Percentiles rank a stretch among this genome's conserved stretches.
Conservation (phyloP, 2,329 filamentous ascomycete species). For the Thyridium curvatum region DNA sequence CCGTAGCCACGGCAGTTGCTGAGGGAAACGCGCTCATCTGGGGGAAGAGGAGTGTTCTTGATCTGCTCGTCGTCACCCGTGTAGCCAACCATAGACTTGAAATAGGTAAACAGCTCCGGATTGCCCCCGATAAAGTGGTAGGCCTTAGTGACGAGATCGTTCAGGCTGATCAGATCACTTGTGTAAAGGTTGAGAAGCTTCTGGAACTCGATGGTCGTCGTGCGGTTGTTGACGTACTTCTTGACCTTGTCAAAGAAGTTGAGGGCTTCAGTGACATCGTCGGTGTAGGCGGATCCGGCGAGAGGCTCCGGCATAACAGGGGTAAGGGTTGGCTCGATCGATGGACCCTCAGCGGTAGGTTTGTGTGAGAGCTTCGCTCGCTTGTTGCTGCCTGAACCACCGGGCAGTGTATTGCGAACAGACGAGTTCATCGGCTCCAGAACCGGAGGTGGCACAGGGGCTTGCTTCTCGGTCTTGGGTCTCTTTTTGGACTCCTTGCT, state of each 20-base stretch:
- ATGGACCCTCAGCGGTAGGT: constrained; percentile 52
- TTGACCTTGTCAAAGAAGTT: constrained; percentile 95
- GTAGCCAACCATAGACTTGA: constrained; percentile 76
- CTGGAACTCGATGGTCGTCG: constrained; percentile 89
- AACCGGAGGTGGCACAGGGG: constrained; percentile 2
- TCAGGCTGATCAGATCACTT: constrained; percentile 83
- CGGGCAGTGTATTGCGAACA: constrained; percentile 25
- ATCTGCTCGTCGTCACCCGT: constrained; percentile 72
- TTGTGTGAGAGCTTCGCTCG: constrained; percentile 70
- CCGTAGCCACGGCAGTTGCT: constrained; percentile 95
- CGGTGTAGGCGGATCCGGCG: constrained; percentile 64
- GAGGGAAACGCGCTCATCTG: constrained; percentile 78
- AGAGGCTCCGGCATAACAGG: constrained; percentile 85
- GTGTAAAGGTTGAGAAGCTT: constrained; percentile 96
- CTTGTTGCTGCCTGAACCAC: constrained; percentile 40
- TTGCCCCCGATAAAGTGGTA: constrained; percentile 83
- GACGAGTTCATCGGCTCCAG: too few species aligned
- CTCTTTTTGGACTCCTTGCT: constrained; percentile 90
- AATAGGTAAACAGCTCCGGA: constrained; percentile 80
- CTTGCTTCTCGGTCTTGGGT: constrained; percentile 53
- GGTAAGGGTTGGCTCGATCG: constrained; percentile 79
- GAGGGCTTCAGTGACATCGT: constrained; percentile 78
- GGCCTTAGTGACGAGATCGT: constrained; percentile 75
- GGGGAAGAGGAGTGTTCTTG: constrained; percentile 69
- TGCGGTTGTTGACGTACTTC: constrained; percentile 91